A percentile compares a stretch with the other conserved stretches of the same genome.
phyloP scores from a whole-genome alignment of 2,329 filamentous ascomycete genomes.

The Tolypocladium sp. region DNA sequence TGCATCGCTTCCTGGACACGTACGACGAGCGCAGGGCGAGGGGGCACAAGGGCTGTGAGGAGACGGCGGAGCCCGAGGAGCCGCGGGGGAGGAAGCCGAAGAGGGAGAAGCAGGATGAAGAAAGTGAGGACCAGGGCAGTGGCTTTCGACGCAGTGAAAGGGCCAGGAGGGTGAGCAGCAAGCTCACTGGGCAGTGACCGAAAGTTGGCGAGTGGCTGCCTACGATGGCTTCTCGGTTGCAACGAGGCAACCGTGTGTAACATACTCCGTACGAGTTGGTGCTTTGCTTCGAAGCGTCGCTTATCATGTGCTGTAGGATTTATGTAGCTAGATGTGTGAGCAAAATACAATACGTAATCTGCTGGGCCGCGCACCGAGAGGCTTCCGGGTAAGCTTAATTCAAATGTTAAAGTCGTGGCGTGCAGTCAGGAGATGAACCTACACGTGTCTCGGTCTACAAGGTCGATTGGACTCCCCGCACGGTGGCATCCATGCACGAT shows the following conservation, averaged over 20 bases:
- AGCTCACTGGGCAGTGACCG: constrained; percentile 4
- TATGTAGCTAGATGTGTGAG: background rate
- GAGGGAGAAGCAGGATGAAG: constrained; percentile 1
- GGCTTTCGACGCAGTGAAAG: constrained; percentile 24
- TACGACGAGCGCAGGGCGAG: constrained; percentile 55
- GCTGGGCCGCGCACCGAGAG: background rate
- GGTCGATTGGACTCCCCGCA: background rate
- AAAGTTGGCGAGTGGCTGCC: background rate
- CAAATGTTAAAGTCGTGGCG: background rate
- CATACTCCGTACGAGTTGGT: background rate
- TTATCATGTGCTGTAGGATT: background rate
- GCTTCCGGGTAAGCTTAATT: background rate
- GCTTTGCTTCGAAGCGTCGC: background rate
- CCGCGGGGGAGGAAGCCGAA: constrained; percentile 1
- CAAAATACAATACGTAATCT: background rate
- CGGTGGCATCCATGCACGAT: background rate
- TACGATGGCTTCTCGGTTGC: background rate
- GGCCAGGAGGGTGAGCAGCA: constrained; percentile 22
- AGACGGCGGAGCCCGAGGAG: constrained; percentile 9
- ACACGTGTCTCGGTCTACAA: background rate
- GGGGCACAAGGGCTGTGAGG: constrained; percentile 26
- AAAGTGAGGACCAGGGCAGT: background rate
- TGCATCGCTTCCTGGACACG: constrained; percentile 73
- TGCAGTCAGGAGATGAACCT: background rate
- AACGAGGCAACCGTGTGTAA: background rate